Evolutionary conservation across 768 basidiomycete genomes (phyloP), one percentile per base, ranked within the genome.

Genomic region (Lyophyllum atratum): DNA sequence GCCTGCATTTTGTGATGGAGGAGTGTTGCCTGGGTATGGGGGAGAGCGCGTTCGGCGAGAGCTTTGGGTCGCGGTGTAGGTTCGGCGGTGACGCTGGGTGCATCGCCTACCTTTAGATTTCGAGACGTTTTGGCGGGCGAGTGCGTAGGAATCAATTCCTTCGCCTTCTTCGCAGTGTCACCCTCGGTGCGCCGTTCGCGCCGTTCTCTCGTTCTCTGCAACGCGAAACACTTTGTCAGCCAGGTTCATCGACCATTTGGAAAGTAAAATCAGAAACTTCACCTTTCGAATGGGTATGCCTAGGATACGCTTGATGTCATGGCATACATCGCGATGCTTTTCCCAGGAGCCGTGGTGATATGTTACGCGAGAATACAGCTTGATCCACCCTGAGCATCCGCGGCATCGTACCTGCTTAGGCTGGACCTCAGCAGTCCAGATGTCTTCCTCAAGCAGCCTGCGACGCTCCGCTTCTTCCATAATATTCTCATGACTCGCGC

Each of bases 401-500:
- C 49, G 26, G 25, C 58, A 59, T 33, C 28, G 34, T n/a, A 59
- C 58, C 26, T 14, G 28, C 44, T 59, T 59, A 12, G 58, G 40
- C n/a, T 45, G 24, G 1, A 59, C 58, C 28, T 40, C 26, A 17
- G 45, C 19, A 5, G 54, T 22, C 58, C 58, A 59, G 14, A 21
- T 22, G 21, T 59, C 58, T 6, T 24, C 49, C 24, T 55, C 53
- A 2, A 59, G 54, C 26, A n/a, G 21, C 12, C 49, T 43, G 6
- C 58, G 58, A 21, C 54, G 58, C 33, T 51, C 58, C 14, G 46
- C 37, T 19, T 21, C 24, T 37, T 59, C 58, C 58, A 59, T 59
- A 19, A 55, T 33, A 37, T 59, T 55, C 28, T 55, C 52, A 28
- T 51, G 50, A 40, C 31, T 58, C 21, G 24, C 34, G 21, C 6